Conservation (phyloP, 176 grass and related monocot genomes). For the Neostapfia colusana region DNA sequence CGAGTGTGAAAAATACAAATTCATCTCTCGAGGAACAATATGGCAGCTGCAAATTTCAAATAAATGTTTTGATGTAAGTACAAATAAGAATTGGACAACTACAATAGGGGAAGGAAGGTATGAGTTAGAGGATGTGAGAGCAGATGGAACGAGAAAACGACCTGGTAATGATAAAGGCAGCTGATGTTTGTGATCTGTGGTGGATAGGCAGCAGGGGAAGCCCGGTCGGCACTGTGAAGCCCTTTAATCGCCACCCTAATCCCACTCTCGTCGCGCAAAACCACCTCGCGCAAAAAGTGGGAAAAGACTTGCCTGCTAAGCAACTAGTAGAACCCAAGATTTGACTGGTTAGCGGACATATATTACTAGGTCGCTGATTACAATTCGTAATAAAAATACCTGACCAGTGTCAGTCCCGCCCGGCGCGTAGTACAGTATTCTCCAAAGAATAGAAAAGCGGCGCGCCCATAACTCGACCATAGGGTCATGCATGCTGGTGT, state of each 20-base stretch:
- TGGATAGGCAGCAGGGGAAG: no score
- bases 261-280: background rate
- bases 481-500: background rate
- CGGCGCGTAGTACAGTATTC: background rate
- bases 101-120: no score
- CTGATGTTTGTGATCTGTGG: no score
- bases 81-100: no score
- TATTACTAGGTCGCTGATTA: no score
- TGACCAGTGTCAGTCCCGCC: no score
- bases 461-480: background rate
- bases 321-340: background rate
- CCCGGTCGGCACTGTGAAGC: background rate
- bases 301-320: slow-evolving; percentile 14
- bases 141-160: no score
- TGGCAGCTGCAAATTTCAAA: background rate
- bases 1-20: no score
- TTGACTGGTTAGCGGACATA: background rate
- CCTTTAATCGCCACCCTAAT: slow-evolving; percentile 17
- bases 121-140: no score
- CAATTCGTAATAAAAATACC: background rate
- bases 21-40: background rate
- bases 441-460: background rate
- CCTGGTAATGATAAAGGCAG: no score
- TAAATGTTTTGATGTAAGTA: background rate
- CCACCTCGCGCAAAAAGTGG: background rate